Base-by-base conservation (phyloP, 2,329 filamentous ascomycete genomes). In the Zasmidium citrigriseum region DNA sequence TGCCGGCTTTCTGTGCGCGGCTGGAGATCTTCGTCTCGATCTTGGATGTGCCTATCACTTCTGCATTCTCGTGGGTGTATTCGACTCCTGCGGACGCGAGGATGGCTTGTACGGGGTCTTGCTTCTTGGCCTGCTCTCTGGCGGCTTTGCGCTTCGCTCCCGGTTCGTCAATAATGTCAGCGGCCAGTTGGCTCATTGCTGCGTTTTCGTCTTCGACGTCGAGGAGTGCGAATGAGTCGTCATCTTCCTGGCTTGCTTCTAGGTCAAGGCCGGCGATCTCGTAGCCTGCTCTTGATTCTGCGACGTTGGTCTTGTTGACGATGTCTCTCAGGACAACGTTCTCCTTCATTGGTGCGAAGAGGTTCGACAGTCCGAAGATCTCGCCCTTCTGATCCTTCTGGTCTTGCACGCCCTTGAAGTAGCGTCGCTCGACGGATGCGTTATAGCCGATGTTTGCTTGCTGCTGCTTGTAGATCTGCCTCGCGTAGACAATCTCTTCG, bases 391-490 rank as follows among this genome's bases (percentile, higher is more conserved):
- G 87, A 24, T 85, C 85, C 22, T 85, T 86, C 64, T 91, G 86
- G 61, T 96, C 89, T 75, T 97, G 93, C 0, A 98, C 91, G 44
- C 95, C 95, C 65, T 89, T 92, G 78, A 99, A 99, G 74, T 99
- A 99, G 1, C 95, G 86, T 2, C 95, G 87, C 74, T 99, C 95
- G 4, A 88, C 89, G 0, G 91, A 96, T 0, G 95, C 95, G 29
- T 88, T 96, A 75, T 99, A 98, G 0, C 91, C 95, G 58, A 99
- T 98, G 69, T 97, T 98, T 23, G 95, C 93, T 76, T 98, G 95
- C 70, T 99, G 95, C 71, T 99, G 95, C 74, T 99, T 99, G 82
- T 99, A 99, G 41, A 99, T 95, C 69, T 99, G 95, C 5, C 95
- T 85, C 0, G 93, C 95, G 68, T 99, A 99, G 7, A 98, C 91